Evolutionary conservation across 257 asterid species (phyloP), one percentile per base, ranked within the genome.

Genomic region (Jacaranda copaia): DNA sequence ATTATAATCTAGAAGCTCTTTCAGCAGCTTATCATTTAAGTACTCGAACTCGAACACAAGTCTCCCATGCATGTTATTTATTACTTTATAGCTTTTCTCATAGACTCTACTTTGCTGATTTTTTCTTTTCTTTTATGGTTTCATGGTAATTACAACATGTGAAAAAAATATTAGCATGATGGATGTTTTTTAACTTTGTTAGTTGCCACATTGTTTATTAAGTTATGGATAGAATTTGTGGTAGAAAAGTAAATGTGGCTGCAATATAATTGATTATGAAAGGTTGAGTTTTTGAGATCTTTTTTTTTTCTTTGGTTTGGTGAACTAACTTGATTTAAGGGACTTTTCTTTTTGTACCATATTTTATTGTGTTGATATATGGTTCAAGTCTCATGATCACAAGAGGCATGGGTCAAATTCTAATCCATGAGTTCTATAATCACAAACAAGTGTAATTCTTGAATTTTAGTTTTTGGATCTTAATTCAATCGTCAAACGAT

Each of bases 21-120:
- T 96, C 5, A 92, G 83, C 78, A 92, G 71, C 74, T 85, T 81
- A 72, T 92, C 84, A 57, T 92, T 96, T 18, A 51, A 90, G 49
- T 11, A 92, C 81, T 90, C 96, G 56, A 92, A 84, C 85, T 92
- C 97, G 20, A 92, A 8, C 57, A 92, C 93, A 59, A 82, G 79
- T 36, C 73, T 65, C 36, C 81, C 82, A 67, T 56, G 55, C 72
- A 70, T 68, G 40, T 58, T 19, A 25, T 40, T 4, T 56, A 71
- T 81, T 77, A 55, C 61, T 73, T 40, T 66, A 48, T 75, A 64
- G 58, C 70, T 77, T 78, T 75, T 56, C 68, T 48, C 72, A 66
- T 63, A 62, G 14, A 19, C 51, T 48, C 55, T 71, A 36, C 6
- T 20, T 52, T n/a, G 20, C 36, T 56, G 36, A 4, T 46, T 55